A percentile compares a stretch with the other conserved stretches of the same genome.
Evolutionary conservation across 495 filamentous ascomycete species (phyloP).

Genomic region (Xylaria acuta): DNA sequence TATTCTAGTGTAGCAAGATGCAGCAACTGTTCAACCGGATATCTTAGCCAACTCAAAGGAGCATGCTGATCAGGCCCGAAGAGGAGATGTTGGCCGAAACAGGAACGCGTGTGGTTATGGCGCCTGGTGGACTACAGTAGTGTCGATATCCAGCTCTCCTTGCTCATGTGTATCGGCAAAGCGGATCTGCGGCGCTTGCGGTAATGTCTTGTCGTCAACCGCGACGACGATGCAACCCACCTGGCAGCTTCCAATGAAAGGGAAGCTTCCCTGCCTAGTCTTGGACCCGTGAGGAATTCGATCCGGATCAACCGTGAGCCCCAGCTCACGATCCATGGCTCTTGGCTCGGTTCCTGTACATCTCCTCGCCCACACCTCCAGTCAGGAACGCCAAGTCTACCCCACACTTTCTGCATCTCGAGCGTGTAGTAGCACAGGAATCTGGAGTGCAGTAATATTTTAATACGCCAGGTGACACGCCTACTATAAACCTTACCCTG

Average conservation of each 20-base stretch:
- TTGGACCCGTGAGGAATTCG: conserved; percentile 37
- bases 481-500: conserved; percentile 41
- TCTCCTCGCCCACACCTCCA: conserved; percentile 25
- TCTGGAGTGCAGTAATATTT: conserved; percentile 43
- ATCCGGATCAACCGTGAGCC: conserved; percentile 41
- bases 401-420: conserved; percentile 42
- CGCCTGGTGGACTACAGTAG: not conserved
- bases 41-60: conserved; percentile 12
- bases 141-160: conserved; percentile 17
- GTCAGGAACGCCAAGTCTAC: conserved; percentile 40
- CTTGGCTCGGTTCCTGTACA: conserved; percentile 37
- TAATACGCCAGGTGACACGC: conserved; percentile 39
- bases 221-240: conserved; percentile 23
- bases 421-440: conserved; percentile 41
- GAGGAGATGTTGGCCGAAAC: conserved; percentile 22
- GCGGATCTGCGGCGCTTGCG: conserved; percentile 27
- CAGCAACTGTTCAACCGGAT: conserved; percentile 18
- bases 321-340: conserved; percentile 21
- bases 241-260: conserved; percentile 35
- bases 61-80: conserved; percentile 23
- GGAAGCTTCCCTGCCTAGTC: conserved; percentile 31
- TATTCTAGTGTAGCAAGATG: conserved; percentile 7
- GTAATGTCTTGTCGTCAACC: conserved; percentile 23
- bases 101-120: conserved; percentile 8
- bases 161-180: conserved; percentile 15